These are phyloP conservation scores for Viridothelium virens DNA, from an alignment of 495 filamentous ascomycete species.

Conservation along the genomic window DNA sequence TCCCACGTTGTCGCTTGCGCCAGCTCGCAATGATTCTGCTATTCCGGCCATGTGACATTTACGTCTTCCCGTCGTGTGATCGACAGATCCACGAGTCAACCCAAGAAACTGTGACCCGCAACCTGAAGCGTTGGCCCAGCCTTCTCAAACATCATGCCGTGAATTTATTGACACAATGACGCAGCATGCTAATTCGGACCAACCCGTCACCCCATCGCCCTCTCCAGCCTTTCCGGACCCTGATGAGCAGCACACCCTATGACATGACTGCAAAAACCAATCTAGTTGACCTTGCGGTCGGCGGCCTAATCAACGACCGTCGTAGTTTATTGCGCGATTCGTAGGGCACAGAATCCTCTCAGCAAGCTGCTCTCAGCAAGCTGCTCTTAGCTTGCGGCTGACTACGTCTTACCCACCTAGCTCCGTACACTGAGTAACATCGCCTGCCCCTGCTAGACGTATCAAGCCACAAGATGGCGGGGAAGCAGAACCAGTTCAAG, in stretches of 20 bases:
- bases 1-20: neutral
- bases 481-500: neutral
- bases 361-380: neutral
- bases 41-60: constrained; percentile 9
- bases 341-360: neutral
- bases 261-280: neutral
- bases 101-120: neutral
- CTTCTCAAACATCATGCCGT: neutral
- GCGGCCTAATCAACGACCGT: neutral
- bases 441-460: neutral
- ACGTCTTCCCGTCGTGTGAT: neutral
- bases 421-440: neutral
- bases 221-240: too few species aligned
- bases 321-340: neutral
- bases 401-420: neutral
- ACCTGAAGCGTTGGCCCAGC: too few species aligned
- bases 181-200: too few species aligned
- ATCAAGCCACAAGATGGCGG: constrained; percentile 7
- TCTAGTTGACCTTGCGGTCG: neutral
- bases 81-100: constrained; percentile 5
- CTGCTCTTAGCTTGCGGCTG: constrained; percentile 5
- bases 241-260: too few species aligned
- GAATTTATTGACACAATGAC: neutral
- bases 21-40: neutral
- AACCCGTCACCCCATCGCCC: too few species aligned